Evolutionary conservation across 306 rosid species (phyloP).

Genomic region (Lotus japonicus): DNA sequence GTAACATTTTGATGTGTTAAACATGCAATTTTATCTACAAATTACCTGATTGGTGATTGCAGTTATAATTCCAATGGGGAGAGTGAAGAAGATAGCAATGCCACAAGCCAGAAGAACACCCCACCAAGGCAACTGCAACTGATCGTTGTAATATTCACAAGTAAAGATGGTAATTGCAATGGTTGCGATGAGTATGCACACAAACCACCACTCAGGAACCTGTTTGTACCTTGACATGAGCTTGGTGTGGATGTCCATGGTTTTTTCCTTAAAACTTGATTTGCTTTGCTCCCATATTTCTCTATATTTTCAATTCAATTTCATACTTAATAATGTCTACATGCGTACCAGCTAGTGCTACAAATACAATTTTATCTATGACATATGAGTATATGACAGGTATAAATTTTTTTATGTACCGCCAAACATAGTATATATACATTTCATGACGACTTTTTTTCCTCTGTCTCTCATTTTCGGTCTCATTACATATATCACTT

Average conservation of each 20-base stretch:
- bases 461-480: no score
- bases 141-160: conserved; percentile 68
- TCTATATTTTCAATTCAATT: conserved; percentile 28
- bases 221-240: conserved; percentile 66
- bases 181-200: conserved; percentile 47
- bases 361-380: neutral
- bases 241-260: conserved; percentile 72
- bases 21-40: no score
- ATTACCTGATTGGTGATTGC: conserved; percentile 81
- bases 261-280: conserved; percentile 49
- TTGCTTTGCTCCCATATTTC: conserved; percentile 87
- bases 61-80: conserved; percentile 85
- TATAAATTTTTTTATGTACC: no score
- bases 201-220: conserved; percentile 94
- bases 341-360: no score
- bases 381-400: no score
- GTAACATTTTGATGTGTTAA: no score
- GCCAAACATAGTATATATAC: no score
- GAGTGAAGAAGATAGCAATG: conserved; percentile 80
- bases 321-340: neutral
- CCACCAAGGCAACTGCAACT: conserved; percentile 97
- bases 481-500: no score
- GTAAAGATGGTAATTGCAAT: conserved; percentile 50
- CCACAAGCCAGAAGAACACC: conserved; percentile 81
- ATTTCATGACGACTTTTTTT: no score